These are phyloP conservation scores for Asterophora parasitica DNA, from an alignment of 768 basidiomycete genomes.

Conservation along the genomic window DNA sequence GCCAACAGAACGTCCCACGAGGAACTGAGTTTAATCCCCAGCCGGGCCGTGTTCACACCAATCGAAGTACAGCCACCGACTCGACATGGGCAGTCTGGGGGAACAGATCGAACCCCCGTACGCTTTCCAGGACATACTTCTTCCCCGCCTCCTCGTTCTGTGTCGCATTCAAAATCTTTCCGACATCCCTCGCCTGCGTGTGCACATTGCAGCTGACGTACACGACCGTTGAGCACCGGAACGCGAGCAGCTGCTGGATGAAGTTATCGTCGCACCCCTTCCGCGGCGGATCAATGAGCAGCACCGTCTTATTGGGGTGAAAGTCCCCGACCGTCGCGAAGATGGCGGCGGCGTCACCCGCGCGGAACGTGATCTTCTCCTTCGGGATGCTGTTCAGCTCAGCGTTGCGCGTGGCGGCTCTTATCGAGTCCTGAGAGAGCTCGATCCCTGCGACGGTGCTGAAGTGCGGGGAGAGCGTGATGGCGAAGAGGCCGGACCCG, in stretches of 20 bases:
- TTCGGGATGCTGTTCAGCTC: constrained; percentile 53
- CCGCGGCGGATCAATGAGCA: constrained; percentile 87
- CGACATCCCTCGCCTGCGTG: constrained; percentile 86
- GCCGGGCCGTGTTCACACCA: constrained; percentile 22
- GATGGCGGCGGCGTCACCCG: constrained; percentile 85
- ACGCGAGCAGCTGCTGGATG: constrained; percentile 68
- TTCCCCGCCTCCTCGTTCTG: constrained; percentile 31
- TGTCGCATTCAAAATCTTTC: constrained; percentile 53
- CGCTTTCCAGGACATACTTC: constrained; percentile 73
- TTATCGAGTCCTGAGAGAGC: constrained; percentile 69
- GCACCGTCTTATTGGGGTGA: constrained; percentile 58
- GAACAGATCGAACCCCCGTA: constrained; percentile 91
- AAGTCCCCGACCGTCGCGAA: constrained; percentile 66
- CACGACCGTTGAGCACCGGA: constrained; percentile 66
- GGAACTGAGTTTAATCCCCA: not conserved
- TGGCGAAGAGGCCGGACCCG: constrained; percentile 83
- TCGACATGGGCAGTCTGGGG: constrained; percentile 97
- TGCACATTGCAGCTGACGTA: constrained; percentile 97
- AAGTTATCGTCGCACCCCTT: constrained; percentile 88
- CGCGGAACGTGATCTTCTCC: constrained; percentile 60
- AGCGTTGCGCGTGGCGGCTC: constrained; percentile 62
- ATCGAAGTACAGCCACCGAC: constrained; percentile 63
- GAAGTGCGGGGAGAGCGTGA: constrained; percentile 76
- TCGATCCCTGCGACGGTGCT: constrained; percentile 83
- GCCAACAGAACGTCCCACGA: not conserved